phyloP scores from a whole-genome alignment of 1,139 yeast genomes.

The Candida sp. region DNA sequence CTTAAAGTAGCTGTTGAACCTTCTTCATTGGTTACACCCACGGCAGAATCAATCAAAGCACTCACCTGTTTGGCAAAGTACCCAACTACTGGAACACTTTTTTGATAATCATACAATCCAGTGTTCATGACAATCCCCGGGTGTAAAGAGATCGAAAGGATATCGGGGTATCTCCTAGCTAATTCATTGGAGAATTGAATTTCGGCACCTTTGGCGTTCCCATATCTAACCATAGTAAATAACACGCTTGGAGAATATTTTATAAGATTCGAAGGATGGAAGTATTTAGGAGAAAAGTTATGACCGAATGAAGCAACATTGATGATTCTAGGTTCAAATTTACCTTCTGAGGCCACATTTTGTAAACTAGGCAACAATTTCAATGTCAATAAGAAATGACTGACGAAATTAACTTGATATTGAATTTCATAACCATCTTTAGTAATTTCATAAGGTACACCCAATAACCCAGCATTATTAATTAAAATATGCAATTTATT shows the following conservation, averaged over 20 bases:
- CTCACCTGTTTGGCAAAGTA: slow-evolving; percentile 15
- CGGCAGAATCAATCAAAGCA: slow-evolving; percentile 10
- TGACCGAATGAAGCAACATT: slow-evolving; percentile 35
- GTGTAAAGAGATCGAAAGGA: slow-evolving; percentile 33
- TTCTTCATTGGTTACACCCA: slow-evolving; percentile 31
- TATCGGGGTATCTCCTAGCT: slow-evolving; percentile 26
- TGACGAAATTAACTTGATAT: slow-evolving; percentile 38
- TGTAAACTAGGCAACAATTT: slow-evolving; percentile 26
- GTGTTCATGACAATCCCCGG: slow-evolving; percentile 39
- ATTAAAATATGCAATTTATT: slow-evolving; percentile 29
- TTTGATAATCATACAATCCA: slow-evolving; percentile 30
- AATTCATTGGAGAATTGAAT: slow-evolving; percentile 29
- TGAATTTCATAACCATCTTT: slow-evolving; percentile 39
- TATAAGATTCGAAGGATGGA: slow-evolving; percentile 19
- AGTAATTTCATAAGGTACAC: slow-evolving; percentile 30
- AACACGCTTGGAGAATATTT: slow-evolving; percentile 20
- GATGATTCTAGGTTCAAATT: slow-evolving; percentile 26
- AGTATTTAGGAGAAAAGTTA: slow-evolving; percentile 18
- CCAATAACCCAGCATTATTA: slow-evolving; percentile 45
- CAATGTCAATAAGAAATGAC: slow-evolving; percentile 32
- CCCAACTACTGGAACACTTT: slow-evolving; percentile 23
- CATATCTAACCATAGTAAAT: slow-evolving; percentile 34
- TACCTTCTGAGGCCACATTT: slow-evolving; percentile 15
- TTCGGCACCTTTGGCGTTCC: slow-evolving; percentile 30
- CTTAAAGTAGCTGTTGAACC: slow-evolving; percentile 33